Evolutionary conservation across 768 basidiomycete genomes (phyloP), one percentile per base, ranked within the genome.

Genomic region (Exsudoporus frostii): DNA sequence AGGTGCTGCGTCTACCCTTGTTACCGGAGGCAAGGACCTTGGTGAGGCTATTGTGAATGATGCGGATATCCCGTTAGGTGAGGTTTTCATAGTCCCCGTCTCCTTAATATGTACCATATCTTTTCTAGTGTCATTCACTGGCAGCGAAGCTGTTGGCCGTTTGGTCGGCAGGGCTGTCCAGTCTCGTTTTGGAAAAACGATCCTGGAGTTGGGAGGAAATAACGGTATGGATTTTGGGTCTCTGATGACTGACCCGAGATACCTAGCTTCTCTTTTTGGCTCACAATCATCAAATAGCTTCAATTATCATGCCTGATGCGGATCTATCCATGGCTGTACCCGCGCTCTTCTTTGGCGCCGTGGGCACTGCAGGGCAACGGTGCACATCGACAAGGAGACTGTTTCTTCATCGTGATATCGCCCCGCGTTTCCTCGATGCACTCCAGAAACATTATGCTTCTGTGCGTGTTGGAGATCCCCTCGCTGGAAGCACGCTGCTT

Each of bases 191-290:
- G 95, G 94, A 19, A 92, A 96, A 73, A 78, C 84, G 29, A 83
- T 98, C 20, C 79, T 98, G 24, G 96, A 98, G 67, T 76, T 98
- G 2, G 95, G 95, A 24, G 96, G 96, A 33, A 98, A 98, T 73
- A 98, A 98, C 65, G 92, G 92, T 92, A 70, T 49, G 76, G 24
- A 52, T 55, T 61, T 39, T 38, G 45, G 38, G 32, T 51, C 53
- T 55, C 50, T 58, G 61, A 56, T 48, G 54, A 37, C 45, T 57
- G 51, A 59, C 52, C 54, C 51, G 45, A 51, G 57, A 62, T 59
- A 53, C 54, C 48, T 39, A 30, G 41, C 61, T 57, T 55, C 41
- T 57, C 54, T 44, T 48, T 61, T 57, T 37, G 54, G 52, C 50
- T 49, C 50, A 46, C 42, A 38, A 47, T 59, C 41, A 50, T 53